Conservation (phyloP, 139 green algal species). For the Tetradesmus obliquus region DNA sequence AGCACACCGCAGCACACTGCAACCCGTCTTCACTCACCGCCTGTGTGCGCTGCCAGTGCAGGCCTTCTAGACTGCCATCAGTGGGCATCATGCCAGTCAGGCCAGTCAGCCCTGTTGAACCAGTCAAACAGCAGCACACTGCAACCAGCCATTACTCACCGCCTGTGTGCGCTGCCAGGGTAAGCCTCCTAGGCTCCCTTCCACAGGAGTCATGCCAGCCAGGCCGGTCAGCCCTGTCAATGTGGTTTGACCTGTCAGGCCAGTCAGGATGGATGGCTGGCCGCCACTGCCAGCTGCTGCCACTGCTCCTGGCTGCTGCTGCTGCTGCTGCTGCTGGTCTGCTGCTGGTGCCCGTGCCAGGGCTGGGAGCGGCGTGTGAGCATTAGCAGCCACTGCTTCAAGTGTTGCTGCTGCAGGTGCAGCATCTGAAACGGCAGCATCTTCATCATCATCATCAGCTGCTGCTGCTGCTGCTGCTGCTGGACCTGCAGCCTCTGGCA, state of each 20-base stretch:
- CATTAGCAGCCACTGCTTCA: not conserved
- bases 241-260: not conserved
- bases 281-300: not conserved
- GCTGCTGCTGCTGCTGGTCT: not conserved
- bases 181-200: not conserved
- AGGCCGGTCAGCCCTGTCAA: not conserved
- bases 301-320: not conserved
- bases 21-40: not conserved
- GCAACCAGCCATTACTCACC: not conserved
- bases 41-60: not conserved
- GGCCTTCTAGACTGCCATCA: not conserved
- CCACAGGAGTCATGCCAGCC: not conserved
- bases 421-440: not conserved
- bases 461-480: not conserved
- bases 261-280: not conserved
- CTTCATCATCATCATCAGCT: not conserved
- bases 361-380: not conserved
- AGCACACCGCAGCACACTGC: not conserved
- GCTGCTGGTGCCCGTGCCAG: not conserved
- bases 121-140: not conserved
- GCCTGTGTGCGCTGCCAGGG: not conserved
- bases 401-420: not conserved
- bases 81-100: not conserved
- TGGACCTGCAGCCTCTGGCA: not conserved
- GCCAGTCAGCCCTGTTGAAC: not conserved